Evolutionary conservation across 768 basidiomycete species (phyloP).

Genomic region (Boletus rubropictus): DNA sequence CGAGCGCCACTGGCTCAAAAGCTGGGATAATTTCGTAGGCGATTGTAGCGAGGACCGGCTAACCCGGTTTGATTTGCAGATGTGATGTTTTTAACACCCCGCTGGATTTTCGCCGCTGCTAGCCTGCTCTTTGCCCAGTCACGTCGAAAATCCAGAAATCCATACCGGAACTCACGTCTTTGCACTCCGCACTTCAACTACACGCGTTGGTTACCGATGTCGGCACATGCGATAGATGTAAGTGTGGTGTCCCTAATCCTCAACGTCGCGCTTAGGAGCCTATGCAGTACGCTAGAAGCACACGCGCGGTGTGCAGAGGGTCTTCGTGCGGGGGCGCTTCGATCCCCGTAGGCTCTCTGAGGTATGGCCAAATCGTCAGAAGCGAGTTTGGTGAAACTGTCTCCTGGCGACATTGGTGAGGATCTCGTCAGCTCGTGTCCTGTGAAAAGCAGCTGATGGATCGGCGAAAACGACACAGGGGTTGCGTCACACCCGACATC

Average conservation of each 20-base stretch:
- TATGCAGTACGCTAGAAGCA: slow-evolving; percentile 67
- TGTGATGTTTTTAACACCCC: too few relatives aligned
- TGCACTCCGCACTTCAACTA: not conserved
- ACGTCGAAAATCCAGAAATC: too few relatives aligned
- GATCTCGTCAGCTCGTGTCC: slow-evolving; percentile 3
- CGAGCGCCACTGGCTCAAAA: too few relatives aligned
- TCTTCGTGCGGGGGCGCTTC: slow-evolving; percentile 52
- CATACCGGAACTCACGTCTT: not conserved
- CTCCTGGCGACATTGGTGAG: slow-evolving; percentile 74
- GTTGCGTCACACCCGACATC: slow-evolving; percentile 60
- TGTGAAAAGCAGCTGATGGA: slow-evolving; percentile 16
- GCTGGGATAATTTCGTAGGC: too few relatives aligned
- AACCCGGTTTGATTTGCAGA: too few relatives aligned
- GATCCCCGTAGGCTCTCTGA: slow-evolving; percentile 51
- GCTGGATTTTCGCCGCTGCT: not conserved
- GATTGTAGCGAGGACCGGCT: too few relatives aligned
- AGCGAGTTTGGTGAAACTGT: slow-evolving; percentile 55
- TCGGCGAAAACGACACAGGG: slow-evolving; percentile 39
- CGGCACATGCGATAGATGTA: slow-evolving; percentile 30
- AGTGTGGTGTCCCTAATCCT: slow-evolving; percentile 1
- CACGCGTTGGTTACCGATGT: slow-evolving; percentile 6
- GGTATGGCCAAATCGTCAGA: slow-evolving; percentile 53
- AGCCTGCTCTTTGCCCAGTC: too few relatives aligned
- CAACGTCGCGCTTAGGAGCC: slow-evolving; percentile 4
- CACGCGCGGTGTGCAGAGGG: slow-evolving; percentile 64